Evolutionary conservation across 2,329 filamentous ascomycete species (phyloP).

Genomic region (Boeremia lycopersici): DNA sequence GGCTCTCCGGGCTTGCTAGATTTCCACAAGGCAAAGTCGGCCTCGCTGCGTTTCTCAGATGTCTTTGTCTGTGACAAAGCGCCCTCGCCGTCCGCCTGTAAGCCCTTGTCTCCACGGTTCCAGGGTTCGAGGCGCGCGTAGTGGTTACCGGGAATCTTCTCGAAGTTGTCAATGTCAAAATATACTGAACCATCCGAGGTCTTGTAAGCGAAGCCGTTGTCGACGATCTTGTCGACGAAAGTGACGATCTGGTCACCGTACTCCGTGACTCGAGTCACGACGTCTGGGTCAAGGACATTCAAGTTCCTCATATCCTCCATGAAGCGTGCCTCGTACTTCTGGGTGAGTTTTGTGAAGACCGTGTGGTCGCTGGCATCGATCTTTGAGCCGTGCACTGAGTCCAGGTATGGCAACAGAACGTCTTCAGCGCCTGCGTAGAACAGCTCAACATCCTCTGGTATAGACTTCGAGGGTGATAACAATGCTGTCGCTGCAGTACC

Average conservation of each 20-base stretch:
- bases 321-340: conserved; percentile 86
- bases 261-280: conserved; percentile 88
- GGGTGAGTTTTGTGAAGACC: conserved; percentile 88
- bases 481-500: conserved; percentile 61
- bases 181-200: conserved; percentile 84
- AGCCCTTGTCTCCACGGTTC: conserved; percentile 79
- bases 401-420: conserved; percentile 82
- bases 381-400: conserved; percentile 63
- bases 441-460: conserved; percentile 44
- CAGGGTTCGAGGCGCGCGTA: conserved; percentile 88
- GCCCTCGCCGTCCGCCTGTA: conserved; percentile 89
- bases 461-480: conserved; percentile 34
- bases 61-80: conserved; percentile 65
- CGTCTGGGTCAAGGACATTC: conserved; percentile 82
- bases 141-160: conserved; percentile 74
- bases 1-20: conserved; percentile 90
- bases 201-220: conserved; percentile 84
- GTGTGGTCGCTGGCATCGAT: conserved; percentile 66
- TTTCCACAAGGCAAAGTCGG: conserved; percentile 95
- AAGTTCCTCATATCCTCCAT: conserved; percentile 84
- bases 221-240: conserved; percentile 81
- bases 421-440: conserved; percentile 68
- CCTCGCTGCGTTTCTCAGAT: conserved; percentile 72
- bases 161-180: conserved; percentile 88
- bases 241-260: conserved; percentile 85